phyloP scores from a whole-genome alignment of 495 filamentous ascomycete genomes.

The Filosporella fistucella region DNA sequence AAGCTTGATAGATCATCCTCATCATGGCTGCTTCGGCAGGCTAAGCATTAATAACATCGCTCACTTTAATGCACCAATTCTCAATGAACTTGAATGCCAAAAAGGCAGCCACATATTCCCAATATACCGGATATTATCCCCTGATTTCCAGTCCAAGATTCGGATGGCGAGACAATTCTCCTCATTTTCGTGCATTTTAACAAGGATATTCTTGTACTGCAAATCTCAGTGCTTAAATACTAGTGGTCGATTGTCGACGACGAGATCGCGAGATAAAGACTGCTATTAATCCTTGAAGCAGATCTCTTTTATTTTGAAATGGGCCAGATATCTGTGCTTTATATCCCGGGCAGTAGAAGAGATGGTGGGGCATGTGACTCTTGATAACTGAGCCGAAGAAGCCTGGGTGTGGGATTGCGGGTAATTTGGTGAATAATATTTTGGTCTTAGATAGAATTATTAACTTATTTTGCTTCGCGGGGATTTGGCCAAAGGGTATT shows the following conservation, averaged over 20 bases:
- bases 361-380: constrained; percentile 5
- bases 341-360: constrained; percentile 5
- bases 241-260: not conserved
- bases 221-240: constrained; percentile 31
- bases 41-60: not conserved
- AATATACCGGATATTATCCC: constrained; percentile 49
- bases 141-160: constrained; percentile 46
- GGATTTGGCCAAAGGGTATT: constrained; percentile 20
- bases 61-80: constrained; percentile 9
- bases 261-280: not conserved
- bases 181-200: constrained; percentile 10
- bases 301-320: not conserved
- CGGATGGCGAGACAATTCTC: too few species aligned
- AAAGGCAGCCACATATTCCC: constrained; percentile 35
- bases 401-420: constrained; percentile 4
- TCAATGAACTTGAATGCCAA: constrained; percentile 13
- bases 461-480: constrained; percentile 24
- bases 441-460: constrained; percentile 21
- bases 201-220: constrained; percentile 30
- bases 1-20: constrained; percentile 6
- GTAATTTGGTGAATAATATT: constrained; percentile 27
- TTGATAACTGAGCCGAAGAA: constrained; percentile 3
- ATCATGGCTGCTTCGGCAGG: not conserved
- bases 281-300: not conserved
- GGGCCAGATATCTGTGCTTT: constrained; percentile 1